Base-by-base conservation (phyloP, 768 basidiomycete species). In the Amanita muscaria region DNA sequence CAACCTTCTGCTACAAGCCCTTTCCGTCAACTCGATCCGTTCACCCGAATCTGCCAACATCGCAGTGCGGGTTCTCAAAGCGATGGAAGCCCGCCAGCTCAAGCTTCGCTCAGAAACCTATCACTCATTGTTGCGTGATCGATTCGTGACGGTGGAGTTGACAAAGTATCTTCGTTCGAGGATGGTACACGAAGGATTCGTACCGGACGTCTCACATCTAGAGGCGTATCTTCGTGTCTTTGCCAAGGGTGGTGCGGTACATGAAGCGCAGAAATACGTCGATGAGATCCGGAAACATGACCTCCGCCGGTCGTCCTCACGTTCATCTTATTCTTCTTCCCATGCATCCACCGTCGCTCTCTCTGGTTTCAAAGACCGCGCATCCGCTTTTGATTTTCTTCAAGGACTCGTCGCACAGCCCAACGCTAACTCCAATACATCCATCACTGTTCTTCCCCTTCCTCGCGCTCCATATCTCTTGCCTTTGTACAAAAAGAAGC, bases 1-100 rank as follows among this genome's bases (percentile, higher is more conserved):
- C 62, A 81, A 81, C 51, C 64, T 71, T 40, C 59, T 80, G 38
- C 68, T 81, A 15, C 67, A 68, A 40, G 70, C 76, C 4, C 58
- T 80, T 19, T 65, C 78, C 0, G 52, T 53, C 42, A 60, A 65
- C 38, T 67, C 69, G 11, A 62, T 64, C 3, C 57, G 62, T 12
- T 70, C 73, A 1, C 55, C 58, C 0, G 63, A 70, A 5, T 64
- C 58, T 2, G 64, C 73, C 1, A 58, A 64, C 10, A 59, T 64
- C 15, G 67, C 68, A 0, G 51, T 77, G 1, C 49, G 60, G 1
- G 23, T 80, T 3, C 55, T 81, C 31, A 55, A 56, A 16, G 59
- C 68, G 8, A 78, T 80, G 76, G 64, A 72, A 18, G 56, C 59
- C 2, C 67, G 71, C 15, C 59, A 66, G 40, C 54, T 78, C 14